phyloP scores from a whole-genome alignment of 2,329 filamentous ascomycete species.

The Aureobasidium sp. region DNA sequence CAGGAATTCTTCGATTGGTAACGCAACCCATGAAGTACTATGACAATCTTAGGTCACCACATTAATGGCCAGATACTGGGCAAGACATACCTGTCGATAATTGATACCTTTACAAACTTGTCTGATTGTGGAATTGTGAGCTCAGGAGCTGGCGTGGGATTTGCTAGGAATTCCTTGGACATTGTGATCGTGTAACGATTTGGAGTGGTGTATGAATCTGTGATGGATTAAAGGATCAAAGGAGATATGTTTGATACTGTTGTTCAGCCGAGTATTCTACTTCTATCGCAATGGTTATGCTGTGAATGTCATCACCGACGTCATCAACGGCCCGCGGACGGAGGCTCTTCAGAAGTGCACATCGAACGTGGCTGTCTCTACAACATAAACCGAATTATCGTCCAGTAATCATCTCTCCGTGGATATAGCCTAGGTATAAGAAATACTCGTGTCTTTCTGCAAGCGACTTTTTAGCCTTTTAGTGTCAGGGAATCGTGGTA shows the following conservation, averaged over 20 bases:
- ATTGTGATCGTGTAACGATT: constrained; percentile 12
- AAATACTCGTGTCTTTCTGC: no score
- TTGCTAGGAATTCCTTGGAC: constrained; percentile 20
- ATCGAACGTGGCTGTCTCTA: no score
- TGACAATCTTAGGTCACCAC: no score
- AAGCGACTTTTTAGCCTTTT: no score
- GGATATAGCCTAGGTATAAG: no score
- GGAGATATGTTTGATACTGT: background rate
- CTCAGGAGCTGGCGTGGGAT: constrained; percentile 27
- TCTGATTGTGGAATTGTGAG: constrained; percentile 30
- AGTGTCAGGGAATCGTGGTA: no score
- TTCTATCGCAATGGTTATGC: background rate
- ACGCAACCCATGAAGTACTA: constrained; percentile 29
- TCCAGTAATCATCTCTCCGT: no score
- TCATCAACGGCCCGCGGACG: background rate
- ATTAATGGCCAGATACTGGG: no score
- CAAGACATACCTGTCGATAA: constrained; percentile 29
- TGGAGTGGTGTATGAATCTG: background rate
- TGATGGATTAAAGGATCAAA: background rate
- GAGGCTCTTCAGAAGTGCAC: no score
- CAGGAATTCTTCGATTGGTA: constrained; percentile 29
- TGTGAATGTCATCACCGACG: background rate
- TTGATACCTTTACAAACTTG: constrained; percentile 30
- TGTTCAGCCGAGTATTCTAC: no score
- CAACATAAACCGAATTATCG: no score